Percentiles rank a stretch among this genome's conserved stretches.
These are phyloP conservation scores for Fraxinus baroniana DNA, from an alignment of 305 asterid genomes.

Conservation along the genomic window DNA sequence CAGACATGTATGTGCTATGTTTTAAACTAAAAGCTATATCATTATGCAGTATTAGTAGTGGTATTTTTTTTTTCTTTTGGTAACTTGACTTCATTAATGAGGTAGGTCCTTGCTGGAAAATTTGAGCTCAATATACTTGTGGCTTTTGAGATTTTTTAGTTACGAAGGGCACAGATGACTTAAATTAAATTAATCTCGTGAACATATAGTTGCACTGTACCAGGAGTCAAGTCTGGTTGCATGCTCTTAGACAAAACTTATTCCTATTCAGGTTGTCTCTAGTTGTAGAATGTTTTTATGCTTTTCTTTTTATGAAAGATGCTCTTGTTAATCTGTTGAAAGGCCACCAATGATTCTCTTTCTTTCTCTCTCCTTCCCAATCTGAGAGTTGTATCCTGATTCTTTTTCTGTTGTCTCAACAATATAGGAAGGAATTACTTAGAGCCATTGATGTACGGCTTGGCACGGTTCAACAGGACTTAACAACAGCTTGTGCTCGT, in stretches of 20 bases:
- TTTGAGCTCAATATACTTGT: not conserved
- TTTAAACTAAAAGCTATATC: not conserved
- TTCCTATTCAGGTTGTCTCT: not conserved
- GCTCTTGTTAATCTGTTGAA: not conserved
- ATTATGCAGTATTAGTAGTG: not conserved
- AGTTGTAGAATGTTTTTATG: not conserved
- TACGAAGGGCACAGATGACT: not conserved
- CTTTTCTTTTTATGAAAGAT: not conserved
- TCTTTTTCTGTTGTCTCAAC: conserved; percentile 19
- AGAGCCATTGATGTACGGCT: conserved; percentile 92
- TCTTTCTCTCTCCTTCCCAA: not conserved
- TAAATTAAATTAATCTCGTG: not conserved
- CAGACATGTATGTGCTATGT: not conserved
- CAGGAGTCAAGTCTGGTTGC: not conserved
- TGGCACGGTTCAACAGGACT: conserved; percentile 71
- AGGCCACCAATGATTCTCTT: not conserved
- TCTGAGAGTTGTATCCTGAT: conserved; percentile 10
- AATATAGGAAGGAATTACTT: conserved; percentile 77
- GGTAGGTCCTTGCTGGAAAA: not conserved
- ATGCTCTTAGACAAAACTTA: not conserved
- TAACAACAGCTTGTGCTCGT: conserved; percentile 62
- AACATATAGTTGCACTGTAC: not conserved
- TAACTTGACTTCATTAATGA: conserved; percentile 3
- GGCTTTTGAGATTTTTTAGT: not conserved
- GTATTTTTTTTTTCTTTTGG: not conserved